A percentile compares a stretch with the other conserved stretches of the same genome.
These are phyloP conservation scores for Trametes villosa DNA, from an alignment of 768 basidiomycete species.

Conservation along the genomic window DNA sequence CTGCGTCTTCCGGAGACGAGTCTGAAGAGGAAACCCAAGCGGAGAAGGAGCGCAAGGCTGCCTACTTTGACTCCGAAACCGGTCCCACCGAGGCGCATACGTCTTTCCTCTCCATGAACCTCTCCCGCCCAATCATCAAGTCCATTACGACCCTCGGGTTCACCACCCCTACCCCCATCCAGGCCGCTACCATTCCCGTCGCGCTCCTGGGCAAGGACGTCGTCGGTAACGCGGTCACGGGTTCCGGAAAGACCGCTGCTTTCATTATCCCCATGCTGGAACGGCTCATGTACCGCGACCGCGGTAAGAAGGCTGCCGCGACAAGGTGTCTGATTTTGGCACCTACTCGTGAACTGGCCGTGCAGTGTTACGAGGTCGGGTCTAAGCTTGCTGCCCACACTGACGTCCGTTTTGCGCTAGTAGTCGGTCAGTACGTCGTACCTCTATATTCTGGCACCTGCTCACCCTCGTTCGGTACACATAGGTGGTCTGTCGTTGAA, in stretches of 20 bases:
- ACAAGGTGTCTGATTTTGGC: constrained; percentile 91
- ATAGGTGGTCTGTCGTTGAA: constrained; percentile 92
- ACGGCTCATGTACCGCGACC: constrained; percentile 89
- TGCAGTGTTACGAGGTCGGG: constrained; percentile 94
- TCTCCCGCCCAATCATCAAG: constrained; percentile 93
- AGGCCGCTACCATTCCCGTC: constrained; percentile 91
- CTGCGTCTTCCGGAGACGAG: constrained; percentile 62
- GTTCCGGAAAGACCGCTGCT: constrained; percentile 98
- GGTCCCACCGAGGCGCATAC: constrained; percentile 56
- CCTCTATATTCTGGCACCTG: background rate
- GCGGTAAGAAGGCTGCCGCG: constrained; percentile 82
- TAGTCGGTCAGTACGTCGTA: constrained; percentile 65
- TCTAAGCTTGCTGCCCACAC: constrained; percentile 83
- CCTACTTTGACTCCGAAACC: constrained; percentile 76
- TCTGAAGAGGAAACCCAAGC: constrained; percentile 64
- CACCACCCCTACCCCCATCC: constrained; percentile 90
- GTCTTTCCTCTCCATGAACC: constrained; percentile 92
- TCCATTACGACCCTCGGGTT: constrained; percentile 85
- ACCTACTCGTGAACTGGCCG: constrained; percentile 94
- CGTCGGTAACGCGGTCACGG: constrained; percentile 94
- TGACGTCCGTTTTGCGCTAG: constrained; percentile 88
- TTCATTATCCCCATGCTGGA: constrained; percentile 95
- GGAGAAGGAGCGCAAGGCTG: constrained; percentile 75
- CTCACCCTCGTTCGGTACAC: constrained; percentile 17
- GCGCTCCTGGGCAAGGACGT: constrained; percentile 95